Evolutionary conservation across 352 stramenopile genomes (phyloP).

Genomic region (Globisporangium irregulare): DNA sequence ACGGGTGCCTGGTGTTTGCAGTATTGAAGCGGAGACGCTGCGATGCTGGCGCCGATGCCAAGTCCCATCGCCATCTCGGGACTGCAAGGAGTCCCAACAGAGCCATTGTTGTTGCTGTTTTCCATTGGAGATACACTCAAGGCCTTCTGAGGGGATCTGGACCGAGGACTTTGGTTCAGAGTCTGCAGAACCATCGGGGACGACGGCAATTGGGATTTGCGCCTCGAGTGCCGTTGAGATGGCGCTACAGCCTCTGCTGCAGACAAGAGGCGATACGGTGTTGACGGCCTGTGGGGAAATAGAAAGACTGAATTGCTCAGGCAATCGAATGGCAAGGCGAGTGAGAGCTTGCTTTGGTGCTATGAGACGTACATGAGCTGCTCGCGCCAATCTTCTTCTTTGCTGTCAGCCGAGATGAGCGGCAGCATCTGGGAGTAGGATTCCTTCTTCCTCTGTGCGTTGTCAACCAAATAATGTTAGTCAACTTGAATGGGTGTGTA

Average conservation of each 20-base stretch:
- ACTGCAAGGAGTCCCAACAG: background rate
- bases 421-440: conserved; percentile 1
- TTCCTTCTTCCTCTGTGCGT: conserved; percentile 5
- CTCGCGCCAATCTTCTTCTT: conserved; percentile 39
- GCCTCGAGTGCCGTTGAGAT: conserved; percentile 22
- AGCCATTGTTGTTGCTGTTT: background rate
- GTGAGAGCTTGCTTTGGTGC: background rate
- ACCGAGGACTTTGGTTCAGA: conserved; percentile 25
- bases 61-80: conserved; percentile 5
- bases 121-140: background rate
- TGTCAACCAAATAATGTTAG: background rate
- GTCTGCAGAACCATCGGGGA: conserved; percentile 24
- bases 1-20: conserved; percentile 59
- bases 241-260: background rate
- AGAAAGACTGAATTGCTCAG: background rate
- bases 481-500: background rate
- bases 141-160: background rate
- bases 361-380: conserved; percentile 30
- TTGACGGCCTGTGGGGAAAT: conserved; percentile 25
- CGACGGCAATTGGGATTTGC: conserved; percentile 21
- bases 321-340: background rate
- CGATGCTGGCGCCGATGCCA: conserved; percentile 18
- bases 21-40: conserved; percentile 35
- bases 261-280: conserved; percentile 29
- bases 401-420: background rate